These are phyloP conservation scores for Fonsecaea nubica DNA, from an alignment of 2,329 filamentous ascomycete genomes.

Conservation along the genomic window DNA sequence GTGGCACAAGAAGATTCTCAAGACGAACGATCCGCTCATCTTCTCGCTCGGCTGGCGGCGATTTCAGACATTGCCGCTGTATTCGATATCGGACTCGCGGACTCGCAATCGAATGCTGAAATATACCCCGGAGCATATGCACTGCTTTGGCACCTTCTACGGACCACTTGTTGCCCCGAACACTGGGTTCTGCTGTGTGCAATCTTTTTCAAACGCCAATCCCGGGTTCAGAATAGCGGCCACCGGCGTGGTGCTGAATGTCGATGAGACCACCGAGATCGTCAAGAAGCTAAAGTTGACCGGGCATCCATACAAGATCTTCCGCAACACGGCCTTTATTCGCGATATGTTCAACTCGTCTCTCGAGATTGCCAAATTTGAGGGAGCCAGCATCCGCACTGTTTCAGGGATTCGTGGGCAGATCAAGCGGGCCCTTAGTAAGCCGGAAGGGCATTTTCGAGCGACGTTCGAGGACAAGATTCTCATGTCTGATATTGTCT, in stretches of 20 bases:
- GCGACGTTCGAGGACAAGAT: slow-evolving; percentile 99
- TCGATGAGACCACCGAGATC: slow-evolving; percentile 95
- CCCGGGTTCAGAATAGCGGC: slow-evolving; percentile 94
- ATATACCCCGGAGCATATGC: slow-evolving; percentile 99
- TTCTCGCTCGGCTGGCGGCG: slow-evolving; percentile 96
- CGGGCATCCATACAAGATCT: slow-evolving; percentile 93
- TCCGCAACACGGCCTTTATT: slow-evolving; percentile 98
- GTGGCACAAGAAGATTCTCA: slow-evolving; percentile 99
- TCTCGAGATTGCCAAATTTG: slow-evolving; percentile 96
- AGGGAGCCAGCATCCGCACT: slow-evolving; percentile 93
- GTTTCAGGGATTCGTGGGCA: slow-evolving; percentile 95
- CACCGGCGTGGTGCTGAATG: slow-evolving; percentile 88
- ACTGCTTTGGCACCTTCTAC: slow-evolving; percentile 96
- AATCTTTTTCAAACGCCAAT: slow-evolving; percentile 82
- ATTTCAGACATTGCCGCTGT: slow-evolving; percentile 91
- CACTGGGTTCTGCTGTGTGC: slow-evolving; percentile 92
- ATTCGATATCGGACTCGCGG: slow-evolving; percentile 92
- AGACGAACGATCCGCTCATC: slow-evolving; percentile 96
- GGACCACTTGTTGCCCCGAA: slow-evolving; percentile 94
- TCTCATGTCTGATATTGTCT: slow-evolving; percentile 93
- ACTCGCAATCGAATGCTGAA: slow-evolving; percentile 97
- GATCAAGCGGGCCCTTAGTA: slow-evolving; percentile 92
- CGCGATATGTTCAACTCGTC: slow-evolving; percentile 96
- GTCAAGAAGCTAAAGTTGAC: slow-evolving; percentile 99
- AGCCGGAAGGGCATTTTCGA: slow-evolving; percentile 93